Evolutionary conservation across 2,329 filamentous ascomycete genomes (phyloP).

Genomic region (Zymoseptoria ardabiliae): DNA sequence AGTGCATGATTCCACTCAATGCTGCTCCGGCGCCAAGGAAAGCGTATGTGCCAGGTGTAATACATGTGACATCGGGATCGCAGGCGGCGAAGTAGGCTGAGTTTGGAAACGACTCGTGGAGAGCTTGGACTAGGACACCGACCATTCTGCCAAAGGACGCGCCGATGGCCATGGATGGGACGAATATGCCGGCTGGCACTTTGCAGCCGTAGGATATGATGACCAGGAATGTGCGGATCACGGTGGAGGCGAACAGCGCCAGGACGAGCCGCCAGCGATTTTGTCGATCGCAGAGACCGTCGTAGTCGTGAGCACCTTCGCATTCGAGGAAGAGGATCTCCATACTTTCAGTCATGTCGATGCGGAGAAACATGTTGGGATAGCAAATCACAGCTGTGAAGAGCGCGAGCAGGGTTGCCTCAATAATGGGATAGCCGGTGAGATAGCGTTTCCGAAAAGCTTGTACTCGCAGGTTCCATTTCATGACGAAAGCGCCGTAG

Average conservation of each 20-base stretch:
- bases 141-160: conserved; percentile 88
- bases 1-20: conserved; percentile 94
- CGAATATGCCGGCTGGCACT: conserved; percentile 94
- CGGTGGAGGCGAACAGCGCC: conserved; percentile 70
- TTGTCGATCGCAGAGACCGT: conserved; percentile 74
- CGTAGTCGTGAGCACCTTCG: conserved; percentile 78
- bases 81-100: conserved; percentile 84
- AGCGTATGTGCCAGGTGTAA: conserved; percentile 94
- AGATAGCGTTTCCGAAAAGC: conserved; percentile 93
- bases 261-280: conserved; percentile 71
- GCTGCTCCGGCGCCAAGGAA: conserved; percentile 89
- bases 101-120: conserved; percentile 75
- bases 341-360: conserved; percentile 99
- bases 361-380: conserved; percentile 87
- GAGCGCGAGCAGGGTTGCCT: conserved; percentile 75
- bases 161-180: conserved; percentile 95
- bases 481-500: conserved; percentile 94
- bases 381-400: conserved; percentile 90
- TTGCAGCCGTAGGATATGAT: conserved; percentile 97
- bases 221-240: conserved; percentile 74
- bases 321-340: conserved; percentile 94
- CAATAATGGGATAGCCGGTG: conserved; percentile 71
- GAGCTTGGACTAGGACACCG: conserved; percentile 86
- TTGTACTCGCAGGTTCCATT: conserved; percentile 88
- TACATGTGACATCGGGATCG: conserved; percentile 85